Percentiles rank a stretch among this genome's conserved stretches.
These are phyloP conservation scores for Neurospora crassa DNA, from an alignment of 2,329 filamentous ascomycete species.

Conservation along the genomic window DNA sequence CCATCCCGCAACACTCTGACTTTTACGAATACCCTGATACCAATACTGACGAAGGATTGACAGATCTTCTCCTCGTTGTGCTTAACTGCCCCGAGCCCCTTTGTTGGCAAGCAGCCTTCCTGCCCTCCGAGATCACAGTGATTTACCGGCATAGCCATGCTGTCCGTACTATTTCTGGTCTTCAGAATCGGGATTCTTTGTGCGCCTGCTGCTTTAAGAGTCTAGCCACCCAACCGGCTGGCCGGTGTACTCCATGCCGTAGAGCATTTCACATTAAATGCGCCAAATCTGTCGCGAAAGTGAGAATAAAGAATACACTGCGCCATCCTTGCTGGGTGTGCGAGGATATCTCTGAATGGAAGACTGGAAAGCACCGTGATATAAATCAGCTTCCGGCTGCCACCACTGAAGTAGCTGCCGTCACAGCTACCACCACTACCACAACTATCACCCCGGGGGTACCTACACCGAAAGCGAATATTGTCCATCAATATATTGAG, in stretches of 20 bases:
- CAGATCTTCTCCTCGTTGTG: neutral
- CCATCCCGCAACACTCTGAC: too few species aligned
- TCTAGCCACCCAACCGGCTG: too few species aligned
- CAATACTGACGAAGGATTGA: neutral
- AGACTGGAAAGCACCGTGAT: neutral
- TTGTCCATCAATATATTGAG: neutral
- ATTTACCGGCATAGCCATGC: neutral
- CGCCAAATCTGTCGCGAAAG: rapidly evolving
- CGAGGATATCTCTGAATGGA: neutral
- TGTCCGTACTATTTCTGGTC: neutral
- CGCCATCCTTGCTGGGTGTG: neutral
- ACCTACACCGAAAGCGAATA: neutral
- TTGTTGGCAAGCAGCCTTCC: neutral
- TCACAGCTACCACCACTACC: too few species aligned
- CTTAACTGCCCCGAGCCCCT: neutral
- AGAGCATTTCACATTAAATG: rapidly evolving
- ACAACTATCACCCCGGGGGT: neutral
- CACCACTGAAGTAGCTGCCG: too few species aligned
- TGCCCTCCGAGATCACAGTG: neutral
- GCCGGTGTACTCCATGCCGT: neutral
- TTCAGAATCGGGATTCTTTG: neutral
- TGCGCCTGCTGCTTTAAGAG: neutral
- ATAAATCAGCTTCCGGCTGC: too few species aligned
- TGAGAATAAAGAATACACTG: rapidly evolving
- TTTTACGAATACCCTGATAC: rapidly evolving